Percentiles rank a stretch among this genome's conserved stretches.
Evolutionary conservation across 139 green algal genomes (phyloP).

Genomic region (Desmodesmus armatus): DNA sequence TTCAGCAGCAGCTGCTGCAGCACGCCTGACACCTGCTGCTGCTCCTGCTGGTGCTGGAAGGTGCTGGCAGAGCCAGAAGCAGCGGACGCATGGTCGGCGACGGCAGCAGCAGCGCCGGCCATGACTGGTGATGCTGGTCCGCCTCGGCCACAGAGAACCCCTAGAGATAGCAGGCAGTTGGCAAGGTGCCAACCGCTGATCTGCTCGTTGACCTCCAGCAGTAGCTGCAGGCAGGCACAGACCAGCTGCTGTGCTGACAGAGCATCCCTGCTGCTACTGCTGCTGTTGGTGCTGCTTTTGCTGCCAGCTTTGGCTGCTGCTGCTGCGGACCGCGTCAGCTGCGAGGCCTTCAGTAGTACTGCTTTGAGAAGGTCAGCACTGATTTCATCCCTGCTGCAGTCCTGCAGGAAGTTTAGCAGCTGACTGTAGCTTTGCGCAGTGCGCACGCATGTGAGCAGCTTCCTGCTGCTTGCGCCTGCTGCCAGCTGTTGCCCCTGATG

Average conservation of each 20-base stretch:
- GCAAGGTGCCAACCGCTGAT: neutral
- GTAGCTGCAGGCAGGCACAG: neutral
- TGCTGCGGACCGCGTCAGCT: neutral
- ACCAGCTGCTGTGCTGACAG: neutral
- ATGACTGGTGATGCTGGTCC: constrained; percentile 5
- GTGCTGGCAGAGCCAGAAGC: neutral
- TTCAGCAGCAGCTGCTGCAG: constrained; percentile 7
- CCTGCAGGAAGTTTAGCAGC: no score
- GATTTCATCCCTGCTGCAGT: neutral
- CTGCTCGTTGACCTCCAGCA: constrained; percentile 9
- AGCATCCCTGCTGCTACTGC: neutral
- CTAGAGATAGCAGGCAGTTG: constrained; percentile 36
- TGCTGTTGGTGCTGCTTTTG: neutral
- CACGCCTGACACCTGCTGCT: neutral
- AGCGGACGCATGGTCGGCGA: neutral
- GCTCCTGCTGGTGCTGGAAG: neutral
- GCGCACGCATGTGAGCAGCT: neutral
- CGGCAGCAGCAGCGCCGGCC: neutral
- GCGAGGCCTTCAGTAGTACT: neutral
- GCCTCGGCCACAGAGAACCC: constrained; percentile 14
- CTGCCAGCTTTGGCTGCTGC: constrained; percentile 7
- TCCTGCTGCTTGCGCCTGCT: neutral
- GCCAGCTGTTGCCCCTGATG: neutral
- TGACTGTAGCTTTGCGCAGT: no score
- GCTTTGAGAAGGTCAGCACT: constrained; percentile 15